Percentiles rank a stretch among this genome's conserved stretches.
Conservation (phyloP, 108 stramenopile genomes). For the Bacterosira constricta region DNA sequence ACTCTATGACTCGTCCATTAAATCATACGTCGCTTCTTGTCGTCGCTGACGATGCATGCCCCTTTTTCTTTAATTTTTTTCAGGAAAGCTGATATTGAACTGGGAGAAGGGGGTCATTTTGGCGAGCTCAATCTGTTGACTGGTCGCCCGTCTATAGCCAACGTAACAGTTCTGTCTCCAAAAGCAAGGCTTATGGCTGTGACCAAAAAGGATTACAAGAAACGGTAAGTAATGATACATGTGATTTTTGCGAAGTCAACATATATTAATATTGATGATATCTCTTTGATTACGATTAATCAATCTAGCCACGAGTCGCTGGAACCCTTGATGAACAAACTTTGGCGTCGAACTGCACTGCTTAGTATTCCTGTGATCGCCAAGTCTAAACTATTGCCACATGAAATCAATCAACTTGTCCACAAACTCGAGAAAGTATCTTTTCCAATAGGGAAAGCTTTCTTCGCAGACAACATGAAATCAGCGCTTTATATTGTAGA, state of each 20-base stretch:
- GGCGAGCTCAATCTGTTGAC: slow-evolving; percentile 39
- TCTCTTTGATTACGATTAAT: no score
- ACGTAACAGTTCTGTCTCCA: slow-evolving; percentile 38
- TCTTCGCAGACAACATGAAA: slow-evolving; percentile 32
- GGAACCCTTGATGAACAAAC: slow-evolving; percentile 35
- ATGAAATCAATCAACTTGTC: slow-evolving; percentile 47
- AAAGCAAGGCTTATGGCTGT: slow-evolving; percentile 44
- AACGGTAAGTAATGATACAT: slow-evolving; percentile 28
- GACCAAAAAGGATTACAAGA: slow-evolving; percentile 41
- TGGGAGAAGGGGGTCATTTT: slow-evolving; percentile 44
- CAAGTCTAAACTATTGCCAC: slow-evolving; percentile 32
- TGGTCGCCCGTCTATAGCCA: slow-evolving; percentile 28
- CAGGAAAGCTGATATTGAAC: slow-evolving; percentile 43
- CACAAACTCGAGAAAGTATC: slow-evolving; percentile 26
- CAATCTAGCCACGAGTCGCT: slow-evolving; percentile 24
- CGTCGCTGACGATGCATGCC: not conserved
- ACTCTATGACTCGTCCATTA: not conserved
- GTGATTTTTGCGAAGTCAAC: no score
- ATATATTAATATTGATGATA: no score
- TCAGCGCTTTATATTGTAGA: slow-evolving; percentile 37
- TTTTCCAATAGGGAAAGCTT: slow-evolving; percentile 33
- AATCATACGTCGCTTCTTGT: not conserved
- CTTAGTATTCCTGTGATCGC: slow-evolving; percentile 46
- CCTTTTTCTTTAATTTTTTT: not conserved
- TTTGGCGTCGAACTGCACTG: slow-evolving; percentile 35